Conservation (phyloP, 768 basidiomycete species). For the Aureoboletus auriporus region DNA sequence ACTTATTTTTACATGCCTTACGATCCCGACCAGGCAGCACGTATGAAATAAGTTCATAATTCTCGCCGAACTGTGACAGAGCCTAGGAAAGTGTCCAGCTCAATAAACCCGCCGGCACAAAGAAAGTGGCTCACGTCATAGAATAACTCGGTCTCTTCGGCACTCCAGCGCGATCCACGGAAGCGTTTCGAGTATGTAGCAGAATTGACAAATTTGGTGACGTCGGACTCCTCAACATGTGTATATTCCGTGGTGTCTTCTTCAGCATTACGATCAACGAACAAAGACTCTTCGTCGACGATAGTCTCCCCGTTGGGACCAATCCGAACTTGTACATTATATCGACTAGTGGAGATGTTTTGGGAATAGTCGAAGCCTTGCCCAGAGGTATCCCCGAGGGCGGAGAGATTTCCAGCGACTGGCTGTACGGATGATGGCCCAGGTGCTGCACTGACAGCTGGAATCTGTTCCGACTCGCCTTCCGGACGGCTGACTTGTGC, state of each 20-base stretch:
- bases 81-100: conserved; percentile 47
- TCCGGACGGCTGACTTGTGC: conserved; percentile 8
- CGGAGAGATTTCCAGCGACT: conserved; percentile 10
- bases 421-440: conserved; percentile 15
- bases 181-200: conserved; percentile 76
- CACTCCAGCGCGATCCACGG: conserved; percentile 82
- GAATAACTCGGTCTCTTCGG: conserved; percentile 87
- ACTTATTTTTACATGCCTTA: conserved; percentile 90
- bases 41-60: conserved; percentile 88
- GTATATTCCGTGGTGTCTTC: conserved; percentile 69
- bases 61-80: conserved; percentile 86
- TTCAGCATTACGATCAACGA: conserved; percentile 69
- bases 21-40: conserved; percentile 82
- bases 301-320: conserved; percentile 85
- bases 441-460: conserved; percentile 2
- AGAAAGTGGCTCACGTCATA: conserved; percentile 57
- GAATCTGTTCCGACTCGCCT: conserved; percentile 5
- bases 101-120: neutral
- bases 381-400: conserved; percentile 42
- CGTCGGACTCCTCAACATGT: conserved; percentile 78
- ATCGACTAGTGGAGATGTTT: conserved; percentile 61
- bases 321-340: conserved; percentile 82
- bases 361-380: conserved; percentile 70
- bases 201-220: conserved; percentile 82
- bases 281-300: conserved; percentile 80